Evolutionary conservation across 2,329 filamentous ascomycete species (phyloP), one percentile per base, ranked within the genome.

Genomic region (Cordyceps cicadae): DNA sequence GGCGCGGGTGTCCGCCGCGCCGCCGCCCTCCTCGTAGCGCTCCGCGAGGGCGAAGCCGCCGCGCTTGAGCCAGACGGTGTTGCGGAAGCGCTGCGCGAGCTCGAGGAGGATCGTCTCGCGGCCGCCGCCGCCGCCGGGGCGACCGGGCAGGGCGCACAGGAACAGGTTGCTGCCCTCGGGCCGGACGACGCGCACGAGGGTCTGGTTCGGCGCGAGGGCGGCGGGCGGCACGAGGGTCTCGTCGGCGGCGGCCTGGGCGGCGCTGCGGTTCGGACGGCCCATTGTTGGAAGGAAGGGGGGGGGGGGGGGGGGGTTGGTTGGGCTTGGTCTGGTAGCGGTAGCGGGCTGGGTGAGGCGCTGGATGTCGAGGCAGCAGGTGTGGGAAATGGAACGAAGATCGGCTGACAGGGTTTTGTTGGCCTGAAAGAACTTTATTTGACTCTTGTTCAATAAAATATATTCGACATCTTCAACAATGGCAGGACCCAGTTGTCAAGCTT

Each of bases 141-240:
- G n/a, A 12, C 81, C 80, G 26, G 92, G 86, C 34, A 92, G 77
- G 70, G 87, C 81, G 70, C 93, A 90, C 49, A 83, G 83, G 79
- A 96, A 97, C 48, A 96, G 80, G 73, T 89, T 95, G 77, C 96
- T 96, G 66, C 93, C 93, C 66, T 92, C 88, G 49, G 88, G 88
- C 72, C 90, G 89, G 69, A 89, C 76, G 62, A 97, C 87, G 61
- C 87, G 88, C 19, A 89, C 91, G 62, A 99, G 83, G 56, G 79
- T 79, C 69, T 78, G 92, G 77, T 70, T 87, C 72, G 71, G 77
- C 72, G 75, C 85, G 71, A 77, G 86, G 79, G 73, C 69, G 52
- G 78, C 76, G 1, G 85, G 84, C 12, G 86, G 85, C 2, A 80
- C 84, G 43, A 79, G 77, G 2, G 84, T 80, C 72, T 90, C 87